A percentile compares a stretch with the other conserved stretches of the same genome.
phyloP scores from a whole-genome alignment of 2,329 filamentous ascomycete genomes.

The Alternaria sp. region DNA sequence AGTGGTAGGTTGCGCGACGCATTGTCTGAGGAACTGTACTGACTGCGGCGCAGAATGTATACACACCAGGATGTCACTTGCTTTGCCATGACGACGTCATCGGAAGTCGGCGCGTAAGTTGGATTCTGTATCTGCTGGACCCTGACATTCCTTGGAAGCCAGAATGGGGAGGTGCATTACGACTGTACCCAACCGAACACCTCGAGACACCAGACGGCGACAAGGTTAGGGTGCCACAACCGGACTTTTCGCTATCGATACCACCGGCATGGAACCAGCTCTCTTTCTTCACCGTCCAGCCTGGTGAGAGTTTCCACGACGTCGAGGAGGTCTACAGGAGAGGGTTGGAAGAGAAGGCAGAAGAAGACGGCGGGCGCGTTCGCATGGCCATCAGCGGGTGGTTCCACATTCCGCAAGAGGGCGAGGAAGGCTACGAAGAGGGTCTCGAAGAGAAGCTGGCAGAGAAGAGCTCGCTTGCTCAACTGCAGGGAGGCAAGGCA shows the following conservation, averaged over 20 bases:
- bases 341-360: slow-evolving; percentile 64
- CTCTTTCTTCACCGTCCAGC: slow-evolving; percentile 97
- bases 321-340: slow-evolving; percentile 94
- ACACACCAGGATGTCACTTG: slow-evolving; percentile 93
- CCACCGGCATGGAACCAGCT: slow-evolving; percentile 97
- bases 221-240: slow-evolving; percentile 77
- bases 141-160: slow-evolving; percentile 89
- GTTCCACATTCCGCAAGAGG: slow-evolving; percentile 97
- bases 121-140: slow-evolving; percentile 94
- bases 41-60: slow-evolving; percentile 69
- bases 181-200: slow-evolving; percentile 77
- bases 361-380: slow-evolving; percentile 75
- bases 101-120: slow-evolving; percentile 93
- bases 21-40: slow-evolving; percentile 8
- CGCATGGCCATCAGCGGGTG: slow-evolving; percentile 98
- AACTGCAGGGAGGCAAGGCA: slow-evolving; percentile 83
- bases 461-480: slow-evolving; percentile 87
- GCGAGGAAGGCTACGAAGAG: slow-evolving; percentile 88
- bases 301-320: slow-evolving; percentile 98
- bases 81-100: slow-evolving; percentile 99
- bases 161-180: slow-evolving; percentile 90
- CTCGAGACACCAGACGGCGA: slow-evolving; percentile 72
- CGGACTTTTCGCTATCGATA: slow-evolving; percentile 81
- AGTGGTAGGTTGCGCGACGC: slow-evolving; percentile 59
- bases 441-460: slow-evolving; percentile 88